Conservation (phyloP, 2,329 filamentous ascomycete genomes). For the Aspergillus fischeri region DNA sequence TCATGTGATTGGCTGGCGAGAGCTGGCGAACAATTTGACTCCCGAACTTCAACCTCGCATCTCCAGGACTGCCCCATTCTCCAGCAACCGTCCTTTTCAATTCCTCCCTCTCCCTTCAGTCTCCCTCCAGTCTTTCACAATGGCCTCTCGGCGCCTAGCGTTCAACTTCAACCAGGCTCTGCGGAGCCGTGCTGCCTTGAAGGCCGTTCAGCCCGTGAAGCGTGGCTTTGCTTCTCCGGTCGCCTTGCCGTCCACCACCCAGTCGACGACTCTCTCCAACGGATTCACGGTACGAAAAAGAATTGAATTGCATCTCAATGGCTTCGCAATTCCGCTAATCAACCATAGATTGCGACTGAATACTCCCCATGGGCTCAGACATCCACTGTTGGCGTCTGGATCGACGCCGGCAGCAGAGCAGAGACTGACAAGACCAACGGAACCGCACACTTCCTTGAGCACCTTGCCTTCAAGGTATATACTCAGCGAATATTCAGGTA, state of each 20-base stretch:
- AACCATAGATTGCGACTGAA: constrained; percentile 82
- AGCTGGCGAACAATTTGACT: constrained; percentile 44
- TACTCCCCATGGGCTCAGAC: constrained; percentile 98
- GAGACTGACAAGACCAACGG: constrained; percentile 99
- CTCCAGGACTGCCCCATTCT: constrained; percentile 28
- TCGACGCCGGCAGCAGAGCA: constrained; percentile 95
- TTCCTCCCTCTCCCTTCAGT: constrained; percentile 50
- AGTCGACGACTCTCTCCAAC: constrained; percentile 95
- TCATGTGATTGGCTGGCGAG: constrained; percentile 43
- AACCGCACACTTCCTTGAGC: constrained; percentile 98
- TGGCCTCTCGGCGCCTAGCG: constrained; percentile 97
- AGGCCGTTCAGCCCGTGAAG: constrained; percentile 70
- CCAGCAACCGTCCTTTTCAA: constrained; percentile 23
- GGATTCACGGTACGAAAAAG: constrained; percentile 74
- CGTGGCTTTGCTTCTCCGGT: constrained; percentile 89
- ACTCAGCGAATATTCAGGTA: neutral
- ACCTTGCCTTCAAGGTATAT: constrained; percentile 98
- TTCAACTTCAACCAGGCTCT: constrained; percentile 88
- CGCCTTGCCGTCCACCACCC: constrained; percentile 68
- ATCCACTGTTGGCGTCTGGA: constrained; percentile 97
- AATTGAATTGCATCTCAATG: constrained; percentile 12
- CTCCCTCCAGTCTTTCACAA: constrained; percentile 47
- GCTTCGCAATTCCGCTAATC: constrained; percentile 27
- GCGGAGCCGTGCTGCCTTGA: constrained; percentile 80
- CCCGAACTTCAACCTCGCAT: constrained; percentile 41